Base-by-base conservation (phyloP, 2,329 filamentous ascomycete species). In the Curvularia spicifera region DNA sequence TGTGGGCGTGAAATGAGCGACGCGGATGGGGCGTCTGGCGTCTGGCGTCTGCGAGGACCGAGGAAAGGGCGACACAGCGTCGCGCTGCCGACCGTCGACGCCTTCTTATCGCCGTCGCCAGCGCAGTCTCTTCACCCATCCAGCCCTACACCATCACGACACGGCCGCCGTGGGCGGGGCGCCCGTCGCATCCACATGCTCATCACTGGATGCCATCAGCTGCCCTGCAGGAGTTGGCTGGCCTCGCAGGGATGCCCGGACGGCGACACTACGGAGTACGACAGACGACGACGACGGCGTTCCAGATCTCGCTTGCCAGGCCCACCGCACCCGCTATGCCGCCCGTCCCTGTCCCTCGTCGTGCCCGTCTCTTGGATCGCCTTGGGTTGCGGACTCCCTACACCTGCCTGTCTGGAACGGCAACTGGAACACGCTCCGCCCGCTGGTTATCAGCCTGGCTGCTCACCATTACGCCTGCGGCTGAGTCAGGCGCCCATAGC, bases 241-340 rank as follows among this genome's bases (percentile, higher is more conserved):
- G 29, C 44, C 44, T 37, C 46, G 60, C 50, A 42, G 63, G 47
- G 26, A 7, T 22, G 29, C 29, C 26, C 20, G 22, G 22, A 3
- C 22, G 28, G 9, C 9, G 7, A 29, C 4, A 29, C 9, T 12
- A 12, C 8, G 29, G 18, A 18, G 18, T 18, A 31, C 29, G 29
- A 18, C 18, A 10, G 29, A 31, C 29, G 40, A 43, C 29, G 40
- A 43, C 43, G 51, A 31, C 46, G 31, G 55, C 50, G 61, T 64
- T 64, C 63, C 57, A 64, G 63, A 64, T 59, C 40, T 45, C 56
- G 47, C 53, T 48, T 53, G 46, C 46, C 13, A 31, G 22, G 9
- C 35, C 52, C 42, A 46, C 29, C 43, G 9, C 13, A 31, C 45
- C 13, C 37, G 24, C 53, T n/a, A 6, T 15, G 49, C 39, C 33